Evolutionary conservation across 352 stramenopile species (phyloP).

Genomic region (Pythium sukuiense): DNA sequence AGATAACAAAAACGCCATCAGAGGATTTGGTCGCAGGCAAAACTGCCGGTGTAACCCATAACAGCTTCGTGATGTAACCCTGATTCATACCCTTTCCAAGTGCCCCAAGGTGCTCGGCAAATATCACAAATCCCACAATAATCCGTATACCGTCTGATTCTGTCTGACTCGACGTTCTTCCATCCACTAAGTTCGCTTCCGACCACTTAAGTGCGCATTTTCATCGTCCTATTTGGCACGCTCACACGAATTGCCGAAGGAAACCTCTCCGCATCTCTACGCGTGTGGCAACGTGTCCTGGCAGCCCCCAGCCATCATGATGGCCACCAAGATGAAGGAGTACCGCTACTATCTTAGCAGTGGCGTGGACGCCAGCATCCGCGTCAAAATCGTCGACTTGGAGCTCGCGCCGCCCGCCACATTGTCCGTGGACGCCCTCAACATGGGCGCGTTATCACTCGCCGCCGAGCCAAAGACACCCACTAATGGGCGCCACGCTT

Average conservation of each 20-base stretch:
- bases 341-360: conserved; percentile 90
- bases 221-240: background rate
- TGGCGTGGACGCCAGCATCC: conserved; percentile 76
- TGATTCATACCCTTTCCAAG: no score
- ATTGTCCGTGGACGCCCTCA: conserved; percentile 16
- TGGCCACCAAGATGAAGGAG: conserved; percentile 79
- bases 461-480: conserved; percentile 18
- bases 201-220: background rate
- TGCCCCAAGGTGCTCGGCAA: no score
- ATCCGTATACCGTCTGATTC: background rate
- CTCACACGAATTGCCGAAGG: background rate
- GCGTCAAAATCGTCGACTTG: conserved; percentile 76
- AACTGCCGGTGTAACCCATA: no score
- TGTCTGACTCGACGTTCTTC: background rate
- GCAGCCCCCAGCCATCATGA: conserved; percentile 19
- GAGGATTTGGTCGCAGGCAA: no score
- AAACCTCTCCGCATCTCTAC: background rate
- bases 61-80: no score
- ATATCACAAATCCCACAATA: no score
- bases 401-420: conserved; percentile 54
- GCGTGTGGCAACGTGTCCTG: background rate
- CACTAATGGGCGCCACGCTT: background rate
- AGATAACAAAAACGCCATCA: no score
- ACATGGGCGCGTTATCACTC: conserved; percentile 19
- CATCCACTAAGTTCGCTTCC: background rate